Evolutionary conservation across 2,329 filamentous ascomycete species (phyloP).

Genomic region (Botrytis fabae): DNA sequence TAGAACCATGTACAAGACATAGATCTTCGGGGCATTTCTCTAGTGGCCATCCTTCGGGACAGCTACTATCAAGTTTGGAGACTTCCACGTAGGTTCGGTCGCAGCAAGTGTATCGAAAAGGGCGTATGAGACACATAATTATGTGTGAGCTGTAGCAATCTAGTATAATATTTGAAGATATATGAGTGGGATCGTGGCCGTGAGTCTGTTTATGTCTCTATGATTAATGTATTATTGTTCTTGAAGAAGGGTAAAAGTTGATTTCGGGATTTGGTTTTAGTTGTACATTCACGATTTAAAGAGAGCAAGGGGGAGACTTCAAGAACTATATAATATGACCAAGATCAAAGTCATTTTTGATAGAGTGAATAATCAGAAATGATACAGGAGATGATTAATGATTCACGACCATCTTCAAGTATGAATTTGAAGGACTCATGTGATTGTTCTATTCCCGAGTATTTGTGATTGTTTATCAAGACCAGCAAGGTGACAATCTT

Average conservation of each 20-base stretch:
- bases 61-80: constrained; percentile 28
- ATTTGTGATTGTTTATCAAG: constrained; percentile 8
- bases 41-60: constrained; percentile 34
- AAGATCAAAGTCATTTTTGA: constrained; percentile 11
- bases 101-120: constrained; percentile 35
- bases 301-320: background rate
- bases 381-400: constrained; percentile 16
- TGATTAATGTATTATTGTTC: background rate
- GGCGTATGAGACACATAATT: constrained; percentile 35
- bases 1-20: constrained; percentile 30
- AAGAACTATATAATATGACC: constrained; percentile 15
- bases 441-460: constrained; percentile 1
- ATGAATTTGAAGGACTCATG: constrained; percentile 6
- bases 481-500: constrained; percentile 10
- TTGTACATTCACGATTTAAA: constrained; percentile 5
- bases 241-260: background rate
- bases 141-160: background rate
- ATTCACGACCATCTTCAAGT: constrained; percentile 14
- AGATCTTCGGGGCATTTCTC: constrained; percentile 36
- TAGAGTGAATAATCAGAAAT: constrained; percentile 13
- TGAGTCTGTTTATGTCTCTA: background rate
- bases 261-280: background rate
- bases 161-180: background rate
- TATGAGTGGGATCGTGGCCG: constrained; percentile 2
- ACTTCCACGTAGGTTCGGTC: constrained; percentile 33